Percentiles rank a stretch among this genome's conserved stretches.
Evolutionary conservation across 306 rosid genomes (phyloP).

Genomic region (Cucumis sativus): Cucumber_9930_V3 NC_026658.2:14452501-14453000

Average conservation of each 20-base stretch:
- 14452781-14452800: constrained; percentile 49
- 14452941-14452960: background rate
- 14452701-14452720: constrained; percentile 1
- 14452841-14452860: constrained; percentile 41
- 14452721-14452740: background rate
- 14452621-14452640: constrained; percentile 66
- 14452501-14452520: background rate
- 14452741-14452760: background rate
- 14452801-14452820: constrained; percentile 51
- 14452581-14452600: constrained; percentile 52
- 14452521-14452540: background rate
- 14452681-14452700: background rate
- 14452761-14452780: constrained; percentile 39
- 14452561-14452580: constrained; percentile 55
- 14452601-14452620: constrained; percentile 44
- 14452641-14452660: constrained; percentile 40
- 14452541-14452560: constrained; percentile 4
- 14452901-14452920: constrained; percentile 48
- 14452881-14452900: constrained; percentile 41
- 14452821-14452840: constrained; percentile 40
- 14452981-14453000: background rate
- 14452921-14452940: constrained; percentile 65
- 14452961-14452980: background rate
- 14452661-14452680: constrained; percentile 62
- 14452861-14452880: constrained; percentile 44